Evolutionary conservation across 1,284 basidiomycete species (phyloP).

Genomic region (Vanrija sp.): DNA sequence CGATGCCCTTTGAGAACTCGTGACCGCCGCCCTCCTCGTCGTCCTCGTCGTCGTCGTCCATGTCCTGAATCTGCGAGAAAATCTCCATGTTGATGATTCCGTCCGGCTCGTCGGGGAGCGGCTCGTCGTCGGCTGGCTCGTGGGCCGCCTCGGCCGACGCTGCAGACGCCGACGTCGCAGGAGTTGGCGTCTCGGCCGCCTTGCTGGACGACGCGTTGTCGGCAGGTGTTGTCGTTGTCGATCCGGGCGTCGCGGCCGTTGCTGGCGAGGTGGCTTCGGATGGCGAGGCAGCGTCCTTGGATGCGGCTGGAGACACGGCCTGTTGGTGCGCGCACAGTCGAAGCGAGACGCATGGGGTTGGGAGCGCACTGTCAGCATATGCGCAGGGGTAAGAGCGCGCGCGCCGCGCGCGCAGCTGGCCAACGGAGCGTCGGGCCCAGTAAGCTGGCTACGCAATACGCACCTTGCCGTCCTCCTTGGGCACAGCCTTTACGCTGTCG

Average conservation of each 20-base stretch:
- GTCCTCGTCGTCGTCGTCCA: constrained; percentile 70
- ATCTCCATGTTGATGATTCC: constrained; percentile 69
- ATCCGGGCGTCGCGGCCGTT: background rate
- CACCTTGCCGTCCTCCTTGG: too few relatives aligned
- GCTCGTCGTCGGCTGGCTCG: constrained; percentile 1
- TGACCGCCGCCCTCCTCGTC: constrained; percentile 48
- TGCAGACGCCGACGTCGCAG: background rate
- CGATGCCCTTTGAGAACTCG: constrained; percentile 75
- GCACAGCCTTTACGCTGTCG: too few relatives aligned
- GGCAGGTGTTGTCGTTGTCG: background rate
- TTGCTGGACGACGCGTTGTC: background rate
- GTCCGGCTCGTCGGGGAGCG: constrained; percentile 21
- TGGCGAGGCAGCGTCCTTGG: too few relatives aligned
- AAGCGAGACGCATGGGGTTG: too few relatives aligned
- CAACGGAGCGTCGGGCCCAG: too few relatives aligned
- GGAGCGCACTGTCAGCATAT: too few relatives aligned
- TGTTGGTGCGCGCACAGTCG: too few relatives aligned
- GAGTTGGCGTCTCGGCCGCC: background rate
- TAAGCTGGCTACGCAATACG: too few relatives aligned
- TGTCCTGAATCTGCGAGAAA: constrained; percentile 79
- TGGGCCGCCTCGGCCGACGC: background rate
- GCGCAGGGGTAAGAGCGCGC: too few relatives aligned
- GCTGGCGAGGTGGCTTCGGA: background rate
- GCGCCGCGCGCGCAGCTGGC: too few relatives aligned
- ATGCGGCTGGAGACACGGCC: too few relatives aligned